phyloP scores from a whole-genome alignment of 2,329 filamentous ascomycete genomes.

The Aspergillus sp. region DNA sequence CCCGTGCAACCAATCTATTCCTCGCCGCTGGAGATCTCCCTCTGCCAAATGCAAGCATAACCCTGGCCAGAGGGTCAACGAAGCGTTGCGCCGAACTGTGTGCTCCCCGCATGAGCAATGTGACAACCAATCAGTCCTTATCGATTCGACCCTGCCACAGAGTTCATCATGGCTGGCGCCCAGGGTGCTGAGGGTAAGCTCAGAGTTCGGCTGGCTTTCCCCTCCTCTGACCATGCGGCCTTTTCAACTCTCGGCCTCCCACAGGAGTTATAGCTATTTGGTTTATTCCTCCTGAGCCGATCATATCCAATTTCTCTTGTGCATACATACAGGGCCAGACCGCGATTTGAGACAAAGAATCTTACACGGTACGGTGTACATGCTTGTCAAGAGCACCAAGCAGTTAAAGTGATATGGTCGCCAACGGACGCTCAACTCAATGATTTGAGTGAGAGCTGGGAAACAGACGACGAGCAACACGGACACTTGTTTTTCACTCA shows the following conservation, averaged over 20 bases:
- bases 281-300: slow-evolving; percentile 7
- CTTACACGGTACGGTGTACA: neutral
- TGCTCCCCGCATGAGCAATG: slow-evolving; percentile 13
- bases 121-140: slow-evolving; percentile 12
- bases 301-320: slow-evolving; percentile 1
- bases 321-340: neutral
- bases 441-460: slow-evolving; percentile 1
- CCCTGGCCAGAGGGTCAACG: neutral
- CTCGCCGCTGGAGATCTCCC: slow-evolving; percentile 6
- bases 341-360: neutral
- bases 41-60: slow-evolving; percentile 1
- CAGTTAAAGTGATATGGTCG: neutral
- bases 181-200: slow-evolving; percentile 11
- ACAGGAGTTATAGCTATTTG: neutral
- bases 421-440: slow-evolving; percentile 2
- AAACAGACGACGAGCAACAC: neutral
- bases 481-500: neutral
- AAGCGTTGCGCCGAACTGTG: neutral
- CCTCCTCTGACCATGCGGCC: slow-evolving; percentile 7
- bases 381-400: neutral
- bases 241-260: slow-evolving; percentile 5
- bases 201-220: slow-evolving; percentile 1
- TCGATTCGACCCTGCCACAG: neutral
- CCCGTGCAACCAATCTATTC: slow-evolving; percentile 7
- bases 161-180: slow-evolving; percentile 3